A percentile compares a stretch with the other conserved stretches of the same genome.
Evolutionary conservation across 352 stramenopile species (phyloP).

Genomic region (Globisporangium solare): DNA sequence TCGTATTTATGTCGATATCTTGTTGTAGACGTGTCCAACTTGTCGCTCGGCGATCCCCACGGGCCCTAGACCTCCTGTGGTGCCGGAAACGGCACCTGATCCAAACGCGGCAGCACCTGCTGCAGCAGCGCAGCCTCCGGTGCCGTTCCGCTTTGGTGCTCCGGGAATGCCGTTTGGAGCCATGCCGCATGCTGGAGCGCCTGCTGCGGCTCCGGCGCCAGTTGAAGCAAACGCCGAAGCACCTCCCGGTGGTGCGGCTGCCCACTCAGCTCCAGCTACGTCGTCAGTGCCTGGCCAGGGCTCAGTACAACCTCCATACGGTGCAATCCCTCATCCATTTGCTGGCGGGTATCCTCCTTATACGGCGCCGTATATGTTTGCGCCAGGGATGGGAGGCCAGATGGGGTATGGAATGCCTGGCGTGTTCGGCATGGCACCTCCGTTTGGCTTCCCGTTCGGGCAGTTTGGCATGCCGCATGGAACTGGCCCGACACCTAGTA

Average conservation of each 20-base stretch:
- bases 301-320: conserved; percentile 4
- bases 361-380: conserved; percentile 61
- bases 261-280: neutral
- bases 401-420: conserved; percentile 55
- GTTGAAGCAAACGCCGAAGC: conserved; percentile 1
- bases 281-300: neutral
- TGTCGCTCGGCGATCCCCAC: conserved; percentile 94
- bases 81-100: conserved; percentile 24
- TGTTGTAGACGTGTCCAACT: conserved; percentile 92
- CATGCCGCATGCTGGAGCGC: conserved; percentile 12
- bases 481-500: conserved; percentile 12
- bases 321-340: conserved; percentile 22
- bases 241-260: neutral
- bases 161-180: conserved; percentile 12
- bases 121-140: conserved; percentile 14
- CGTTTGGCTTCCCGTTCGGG: conserved; percentile 38
- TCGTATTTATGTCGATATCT: neutral
- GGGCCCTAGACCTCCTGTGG: conserved; percentile 34
- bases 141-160: conserved; percentile 22
- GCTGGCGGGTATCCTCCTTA: conserved; percentile 44
- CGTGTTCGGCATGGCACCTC: conserved; percentile 49
- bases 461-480: conserved; percentile 23
- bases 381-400: conserved; percentile 27
- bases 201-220: conserved; percentile 11
- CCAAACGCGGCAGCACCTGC: conserved; percentile 15